phyloP scores from a whole-genome alignment of 768 basidiomycete species.

The Lentinus brumalis region DNA sequence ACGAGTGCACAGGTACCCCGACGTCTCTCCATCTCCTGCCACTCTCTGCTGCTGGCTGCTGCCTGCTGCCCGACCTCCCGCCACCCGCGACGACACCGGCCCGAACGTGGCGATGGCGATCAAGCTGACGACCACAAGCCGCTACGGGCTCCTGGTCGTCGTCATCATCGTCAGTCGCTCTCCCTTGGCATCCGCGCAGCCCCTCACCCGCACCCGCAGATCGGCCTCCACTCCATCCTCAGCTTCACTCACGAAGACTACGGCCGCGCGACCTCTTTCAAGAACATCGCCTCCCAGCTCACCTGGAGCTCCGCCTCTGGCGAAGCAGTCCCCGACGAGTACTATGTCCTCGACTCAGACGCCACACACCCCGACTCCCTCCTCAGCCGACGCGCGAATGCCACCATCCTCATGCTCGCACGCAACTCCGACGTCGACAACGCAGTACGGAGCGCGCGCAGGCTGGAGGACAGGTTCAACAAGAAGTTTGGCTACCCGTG shows the following conservation, averaged over 20 bases:
- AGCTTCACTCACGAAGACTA: slow-evolving; percentile 58
- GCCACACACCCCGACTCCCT: not conserved
- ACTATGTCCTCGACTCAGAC: slow-evolving; percentile 5
- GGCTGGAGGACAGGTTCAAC: slow-evolving; percentile 90
- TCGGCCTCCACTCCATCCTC: too few species aligned
- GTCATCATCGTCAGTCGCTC: too few species aligned
- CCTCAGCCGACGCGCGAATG: slow-evolving; percentile 31
- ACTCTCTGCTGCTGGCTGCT: not conserved
- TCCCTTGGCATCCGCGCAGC: not conserved
- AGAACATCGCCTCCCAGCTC: slow-evolving; percentile 35
- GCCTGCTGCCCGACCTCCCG: not conserved
- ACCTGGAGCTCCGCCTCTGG: slow-evolving; percentile 17
- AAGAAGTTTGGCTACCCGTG: slow-evolving; percentile 80
- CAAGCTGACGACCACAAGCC: slow-evolving; percentile 31
- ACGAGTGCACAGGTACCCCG: too few species aligned
- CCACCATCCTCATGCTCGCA: slow-evolving; percentile 51
- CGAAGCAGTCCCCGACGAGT: not conserved
- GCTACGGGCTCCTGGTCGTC: slow-evolving; percentile 53
- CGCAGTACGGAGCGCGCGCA: slow-evolving; percentile 63
- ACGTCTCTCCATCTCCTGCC: not conserved
- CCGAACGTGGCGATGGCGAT: slow-evolving; percentile 6
- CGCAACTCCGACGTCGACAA: slow-evolving; percentile 63
- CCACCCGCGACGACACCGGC: not conserved
- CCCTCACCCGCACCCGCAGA: not conserved
- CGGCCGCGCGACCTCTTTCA: slow-evolving; percentile 58